Conservation (phyloP, 805 yeast genomes). For the Zygoascus tannicola region DNA sequence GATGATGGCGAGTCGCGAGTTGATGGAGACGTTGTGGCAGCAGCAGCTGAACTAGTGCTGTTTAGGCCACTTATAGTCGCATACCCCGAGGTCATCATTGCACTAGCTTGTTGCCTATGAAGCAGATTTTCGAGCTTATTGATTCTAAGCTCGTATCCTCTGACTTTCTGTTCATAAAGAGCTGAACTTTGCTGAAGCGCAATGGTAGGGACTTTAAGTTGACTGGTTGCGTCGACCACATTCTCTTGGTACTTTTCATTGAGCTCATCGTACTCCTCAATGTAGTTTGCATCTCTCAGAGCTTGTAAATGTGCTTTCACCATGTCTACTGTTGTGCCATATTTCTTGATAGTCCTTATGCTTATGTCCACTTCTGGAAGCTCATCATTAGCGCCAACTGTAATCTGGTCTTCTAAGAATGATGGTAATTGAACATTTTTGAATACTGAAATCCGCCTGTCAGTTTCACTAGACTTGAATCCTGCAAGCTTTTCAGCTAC, state of each 20-base stretch:
- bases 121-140: conserved; percentile 66
- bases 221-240: neutral
- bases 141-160: conserved; percentile 63
- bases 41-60: neutral
- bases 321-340: neutral
- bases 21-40: neutral
- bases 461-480: conserved; percentile 47
- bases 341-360: conserved; percentile 8
- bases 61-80: neutral
- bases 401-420: neutral
- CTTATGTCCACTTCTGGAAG: conserved; percentile 17
- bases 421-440: conserved; percentile 33
- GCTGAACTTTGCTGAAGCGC: conserved; percentile 3
- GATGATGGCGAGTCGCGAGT: too few species aligned
- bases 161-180: conserved; percentile 33
- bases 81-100: conserved; percentile 4
- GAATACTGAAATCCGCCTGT: conserved; percentile 50
- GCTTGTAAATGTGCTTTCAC: conserved; percentile 7
- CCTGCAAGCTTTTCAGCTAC: conserved; percentile 47
- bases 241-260: conserved; percentile 22
- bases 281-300: conserved; percentile 18
- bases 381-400: conserved; percentile 2
- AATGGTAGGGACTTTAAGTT: conserved; percentile 1
- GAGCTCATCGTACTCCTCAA: conserved; percentile 21
- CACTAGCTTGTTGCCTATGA: conserved; percentile 49